Percentiles rank a stretch among this genome's conserved stretches.
These are phyloP conservation scores for Arctium lappa DNA, from an alignment of 129 eudicot genomes.

Conservation along the genomic window DNA sequence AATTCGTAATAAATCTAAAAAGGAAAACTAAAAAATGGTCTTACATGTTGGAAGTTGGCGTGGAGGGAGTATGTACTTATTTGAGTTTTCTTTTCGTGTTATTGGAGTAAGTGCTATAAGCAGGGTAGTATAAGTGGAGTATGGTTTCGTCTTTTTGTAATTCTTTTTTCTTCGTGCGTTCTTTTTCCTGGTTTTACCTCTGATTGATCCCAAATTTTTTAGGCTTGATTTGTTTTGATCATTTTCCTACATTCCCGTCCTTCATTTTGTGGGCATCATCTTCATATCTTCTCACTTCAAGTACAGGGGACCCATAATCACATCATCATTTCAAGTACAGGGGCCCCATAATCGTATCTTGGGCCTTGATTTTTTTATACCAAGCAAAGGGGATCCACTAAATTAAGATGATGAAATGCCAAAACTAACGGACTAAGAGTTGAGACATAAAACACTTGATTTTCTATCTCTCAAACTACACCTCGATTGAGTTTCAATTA, in stretches of 20 bases:
- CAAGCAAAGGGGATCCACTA: not conserved
- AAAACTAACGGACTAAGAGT: not conserved
- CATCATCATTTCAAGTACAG: not conserved
- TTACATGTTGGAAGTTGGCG: not conserved
- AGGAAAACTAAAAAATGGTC: not conserved
- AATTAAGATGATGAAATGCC: not conserved
- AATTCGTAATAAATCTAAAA: not conserved
- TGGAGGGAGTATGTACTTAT: too few species aligned
- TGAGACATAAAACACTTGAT: not conserved
- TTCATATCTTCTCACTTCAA: conserved; percentile 3
- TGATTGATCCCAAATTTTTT: not conserved
- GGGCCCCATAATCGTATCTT: too few species aligned
- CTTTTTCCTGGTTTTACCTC: not conserved
- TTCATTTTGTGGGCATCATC: not conserved
- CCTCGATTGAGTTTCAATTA: not conserved
- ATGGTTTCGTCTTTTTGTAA: not conserved
- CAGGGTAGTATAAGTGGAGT: too few species aligned
- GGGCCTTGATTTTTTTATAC: not conserved
- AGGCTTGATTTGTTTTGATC: not conserved
- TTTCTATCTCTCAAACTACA: not conserved
- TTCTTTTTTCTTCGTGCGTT: not conserved
- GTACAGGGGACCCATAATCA: not conserved
- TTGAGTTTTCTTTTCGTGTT: too few species aligned
- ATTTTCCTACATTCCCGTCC: not conserved
- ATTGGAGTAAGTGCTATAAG: too few species aligned